A percentile compares a stretch with the other conserved stretches of the same genome.
These are phyloP conservation scores for Colletotrichum aenigma DNA, from an alignment of 2,329 filamentous ascomycete genomes.

Conservation along the genomic window DNA sequence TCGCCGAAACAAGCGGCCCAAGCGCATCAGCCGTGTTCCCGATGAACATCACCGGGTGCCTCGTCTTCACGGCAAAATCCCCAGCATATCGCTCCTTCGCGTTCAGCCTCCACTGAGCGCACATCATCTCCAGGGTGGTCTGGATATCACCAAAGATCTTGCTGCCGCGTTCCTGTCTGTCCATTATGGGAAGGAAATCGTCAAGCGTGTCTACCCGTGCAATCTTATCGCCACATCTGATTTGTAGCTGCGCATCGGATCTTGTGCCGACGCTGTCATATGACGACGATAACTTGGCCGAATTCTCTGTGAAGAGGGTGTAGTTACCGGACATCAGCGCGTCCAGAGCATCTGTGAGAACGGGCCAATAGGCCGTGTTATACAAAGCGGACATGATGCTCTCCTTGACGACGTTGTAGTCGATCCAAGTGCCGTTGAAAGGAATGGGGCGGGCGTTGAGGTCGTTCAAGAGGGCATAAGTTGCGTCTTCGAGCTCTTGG, in stretches of 20 bases:
- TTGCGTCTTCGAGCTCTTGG: constrained; percentile 24
- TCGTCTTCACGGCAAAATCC: constrained; percentile 34
- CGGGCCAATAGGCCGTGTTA: not conserved
- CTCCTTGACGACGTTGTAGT: constrained; percentile 25
- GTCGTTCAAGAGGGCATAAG: constrained; percentile 25
- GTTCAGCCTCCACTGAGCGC: constrained; percentile 41
- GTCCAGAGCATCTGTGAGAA: not conserved
- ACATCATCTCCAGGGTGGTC: constrained; percentile 24
- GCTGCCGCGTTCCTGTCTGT: constrained; percentile 27
- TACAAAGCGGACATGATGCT: constrained; percentile 15
- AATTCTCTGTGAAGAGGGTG: not conserved
- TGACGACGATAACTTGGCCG: not conserved
- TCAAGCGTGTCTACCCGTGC: constrained; percentile 28
- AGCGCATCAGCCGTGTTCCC: constrained; percentile 40
- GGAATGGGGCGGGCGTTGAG: constrained; percentile 27
- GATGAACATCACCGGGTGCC: constrained; percentile 39
- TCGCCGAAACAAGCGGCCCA: constrained; percentile 41
- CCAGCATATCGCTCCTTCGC: constrained; percentile 39
- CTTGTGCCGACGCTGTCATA: not conserved
- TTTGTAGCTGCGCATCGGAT: constrained; percentile 23
- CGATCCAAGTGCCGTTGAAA: constrained; percentile 24
- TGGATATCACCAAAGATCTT: constrained; percentile 28
- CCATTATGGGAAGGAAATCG: constrained; percentile 27
- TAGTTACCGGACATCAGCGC: constrained; percentile 10
- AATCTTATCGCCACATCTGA: constrained; percentile 39